A percentile compares a stretch with the other conserved stretches of the same genome.
phyloP scores from a whole-genome alignment of 495 filamentous ascomycete species.

The Chaetomium tenue region DNA sequence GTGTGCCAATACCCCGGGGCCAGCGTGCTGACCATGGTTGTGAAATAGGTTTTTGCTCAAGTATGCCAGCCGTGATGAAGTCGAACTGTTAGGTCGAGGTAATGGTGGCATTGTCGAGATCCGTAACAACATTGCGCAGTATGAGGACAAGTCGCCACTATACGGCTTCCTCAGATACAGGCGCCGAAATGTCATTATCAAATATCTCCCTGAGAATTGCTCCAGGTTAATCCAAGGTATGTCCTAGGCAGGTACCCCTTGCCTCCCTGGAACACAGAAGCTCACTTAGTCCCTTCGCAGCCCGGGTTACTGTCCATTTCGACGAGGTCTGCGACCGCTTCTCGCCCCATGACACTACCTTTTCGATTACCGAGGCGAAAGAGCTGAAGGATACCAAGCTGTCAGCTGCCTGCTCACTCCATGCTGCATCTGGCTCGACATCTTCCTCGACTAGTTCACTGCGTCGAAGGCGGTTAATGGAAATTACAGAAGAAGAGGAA shows the following conservation, averaged over 20 bases:
- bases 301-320: conserved; percentile 92
- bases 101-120: conserved; percentile 83
- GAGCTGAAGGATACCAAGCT: conserved; percentile 85
- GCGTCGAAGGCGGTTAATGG: conserved; percentile 71
- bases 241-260: conserved; percentile 25
- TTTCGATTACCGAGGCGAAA: conserved; percentile 66
- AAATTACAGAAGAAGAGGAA: conserved; percentile 83
- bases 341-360: conserved; percentile 79
- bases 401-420: conserved; percentile 83
- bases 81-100: conserved; percentile 74
- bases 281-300: conserved; percentile 45
- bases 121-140: conserved; percentile 69
- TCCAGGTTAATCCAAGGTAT: conserved; percentile 88
- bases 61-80: conserved; percentile 84
- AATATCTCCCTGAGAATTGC: conserved; percentile 85
- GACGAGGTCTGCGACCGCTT: conserved; percentile 81
- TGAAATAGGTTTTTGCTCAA: conserved; percentile 83
- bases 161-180: conserved; percentile 92
- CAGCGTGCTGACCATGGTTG: conserved; percentile 20
- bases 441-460: conserved; percentile 83
- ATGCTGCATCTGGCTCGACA: conserved; percentile 83
- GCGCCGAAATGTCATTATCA: conserved; percentile 84
- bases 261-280: conserved; percentile 13
- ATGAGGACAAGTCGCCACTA: conserved; percentile 79
- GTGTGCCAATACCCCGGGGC: background rate